These are phyloP conservation scores for Eleusine indica DNA, from an alignment of 176 grass and related monocot species.

Conservation along the genomic window DNA sequence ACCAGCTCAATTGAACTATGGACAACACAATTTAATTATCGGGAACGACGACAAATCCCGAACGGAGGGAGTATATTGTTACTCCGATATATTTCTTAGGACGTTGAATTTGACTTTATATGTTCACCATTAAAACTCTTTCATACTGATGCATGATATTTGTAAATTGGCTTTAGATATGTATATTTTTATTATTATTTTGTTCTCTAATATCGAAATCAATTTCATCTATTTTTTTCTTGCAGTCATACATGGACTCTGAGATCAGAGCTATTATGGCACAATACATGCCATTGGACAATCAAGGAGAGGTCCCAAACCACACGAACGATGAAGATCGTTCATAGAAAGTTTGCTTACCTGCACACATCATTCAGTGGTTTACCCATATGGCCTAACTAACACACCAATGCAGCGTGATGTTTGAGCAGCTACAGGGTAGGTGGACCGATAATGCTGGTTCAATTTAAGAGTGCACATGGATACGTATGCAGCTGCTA, in stretches of 20 bases:
- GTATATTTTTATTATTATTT: background rate
- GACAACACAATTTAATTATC: too few relatives aligned
- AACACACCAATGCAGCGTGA: background rate
- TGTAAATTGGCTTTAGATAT: background rate
- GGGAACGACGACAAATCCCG: too few relatives aligned
- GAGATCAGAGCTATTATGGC: conserved; percentile 80
- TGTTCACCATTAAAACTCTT: background rate
- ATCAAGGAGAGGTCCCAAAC: conserved; percentile 59
- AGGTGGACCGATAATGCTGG: background rate
- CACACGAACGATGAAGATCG: conserved; percentile 45
- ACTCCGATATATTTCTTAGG: background rate
- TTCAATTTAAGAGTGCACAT: conserved; percentile 5
- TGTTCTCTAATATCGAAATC: background rate
- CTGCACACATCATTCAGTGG: background rate
- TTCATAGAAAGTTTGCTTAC: conserved; percentile 16
- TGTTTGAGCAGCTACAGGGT: background rate
- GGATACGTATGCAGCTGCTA: conserved; percentile 14
- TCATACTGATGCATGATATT: background rate
- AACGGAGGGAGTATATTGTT: background rate
- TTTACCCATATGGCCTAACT: background rate
- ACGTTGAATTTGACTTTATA: background rate
- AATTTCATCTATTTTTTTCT: background rate
- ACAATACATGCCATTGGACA: conserved; percentile 70
- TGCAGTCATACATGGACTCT: conserved; percentile 78
- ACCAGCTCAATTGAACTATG: too few relatives aligned